These are phyloP conservation scores for Aspergillus sp. DNA, from an alignment of 2,329 filamentous ascomycete species.

Conservation along the genomic window DNA sequence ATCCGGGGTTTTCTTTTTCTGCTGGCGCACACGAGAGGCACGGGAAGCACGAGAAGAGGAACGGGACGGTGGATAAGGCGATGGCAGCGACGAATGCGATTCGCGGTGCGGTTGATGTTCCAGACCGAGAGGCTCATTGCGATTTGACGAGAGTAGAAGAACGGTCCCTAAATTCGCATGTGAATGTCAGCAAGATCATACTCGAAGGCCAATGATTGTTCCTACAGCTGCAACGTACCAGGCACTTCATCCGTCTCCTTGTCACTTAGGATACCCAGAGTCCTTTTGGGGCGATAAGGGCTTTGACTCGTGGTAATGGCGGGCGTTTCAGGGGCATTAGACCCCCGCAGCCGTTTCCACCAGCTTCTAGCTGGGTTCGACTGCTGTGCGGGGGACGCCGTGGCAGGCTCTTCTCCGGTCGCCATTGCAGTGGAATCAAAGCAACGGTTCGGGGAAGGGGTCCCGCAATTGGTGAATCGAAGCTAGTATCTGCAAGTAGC, in stretches of 20 bases:
- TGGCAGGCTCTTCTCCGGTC: neutral
- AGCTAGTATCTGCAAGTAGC: neutral
- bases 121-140: conserved; percentile 64
- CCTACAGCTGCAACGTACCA: conserved; percentile 54
- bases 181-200: conserved; percentile 8
- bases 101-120: conserved; percentile 63
- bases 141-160: conserved; percentile 60
- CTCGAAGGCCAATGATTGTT: neutral
- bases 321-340: conserved; percentile 2
- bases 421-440: conserved; percentile 3
- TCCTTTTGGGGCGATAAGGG: conserved; percentile 51
- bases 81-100: conserved; percentile 58
- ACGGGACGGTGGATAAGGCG: conserved; percentile 42
- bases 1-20: conserved; percentile 75
- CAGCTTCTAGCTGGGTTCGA: conserved; percentile 6
- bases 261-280: conserved; percentile 81
- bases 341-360: conserved; percentile 27
- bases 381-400: neutral
- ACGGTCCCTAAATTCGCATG: conserved; percentile 55
- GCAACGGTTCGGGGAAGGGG: neutral
- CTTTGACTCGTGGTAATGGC: conserved; percentile 19
- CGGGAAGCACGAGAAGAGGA: conserved; percentile 44
- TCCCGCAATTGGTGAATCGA: neutral
- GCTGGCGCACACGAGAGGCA: conserved; percentile 26
- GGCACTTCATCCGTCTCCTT: conserved; percentile 81